Conservation (phyloP, 2,329 filamentous ascomycete species). For the Coniochaeta prunicola region DNA sequence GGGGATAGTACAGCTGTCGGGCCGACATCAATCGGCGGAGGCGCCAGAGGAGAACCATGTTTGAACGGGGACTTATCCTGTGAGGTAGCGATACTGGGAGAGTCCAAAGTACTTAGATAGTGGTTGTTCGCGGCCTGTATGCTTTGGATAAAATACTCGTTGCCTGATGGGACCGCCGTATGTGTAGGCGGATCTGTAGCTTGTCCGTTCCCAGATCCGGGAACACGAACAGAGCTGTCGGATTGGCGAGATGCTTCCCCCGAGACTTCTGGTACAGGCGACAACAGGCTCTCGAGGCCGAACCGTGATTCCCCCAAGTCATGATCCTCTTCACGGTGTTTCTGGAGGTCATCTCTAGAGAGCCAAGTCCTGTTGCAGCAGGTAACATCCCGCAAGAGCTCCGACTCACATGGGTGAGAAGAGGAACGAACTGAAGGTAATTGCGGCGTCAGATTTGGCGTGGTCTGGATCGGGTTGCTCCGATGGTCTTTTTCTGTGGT, state of each 20-base stretch:
- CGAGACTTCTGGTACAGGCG: neutral
- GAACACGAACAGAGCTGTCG: neutral
- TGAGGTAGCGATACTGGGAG: neutral
- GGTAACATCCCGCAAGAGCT: slow-evolving; percentile 96
- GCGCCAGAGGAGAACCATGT: neutral
- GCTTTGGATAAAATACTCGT: neutral
- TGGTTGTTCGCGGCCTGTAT: neutral
- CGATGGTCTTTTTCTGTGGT: neutral
- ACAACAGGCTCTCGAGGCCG: neutral
- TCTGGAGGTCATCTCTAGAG: slow-evolving; percentile 87
- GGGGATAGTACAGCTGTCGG: neutral
- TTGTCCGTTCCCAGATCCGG: neutral
- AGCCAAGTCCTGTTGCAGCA: slow-evolving; percentile 88
- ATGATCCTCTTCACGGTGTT: slow-evolving; percentile 79
- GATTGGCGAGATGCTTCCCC: neutral
- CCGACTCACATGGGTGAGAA: slow-evolving; percentile 90
- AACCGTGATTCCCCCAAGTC: neutral
- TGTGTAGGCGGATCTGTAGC: neutral
- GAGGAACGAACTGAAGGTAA: slow-evolving; percentile 94
- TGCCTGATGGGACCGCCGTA: neutral
- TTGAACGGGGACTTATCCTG: neutral
- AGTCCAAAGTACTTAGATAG: neutral
- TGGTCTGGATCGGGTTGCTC: slow-evolving; percentile 42
- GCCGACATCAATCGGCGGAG: neutral
- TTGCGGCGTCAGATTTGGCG: slow-evolving; percentile 73